Conservation (phyloP, 176 grass and related monocot species). For the Oryza rufipogon region DNA sequence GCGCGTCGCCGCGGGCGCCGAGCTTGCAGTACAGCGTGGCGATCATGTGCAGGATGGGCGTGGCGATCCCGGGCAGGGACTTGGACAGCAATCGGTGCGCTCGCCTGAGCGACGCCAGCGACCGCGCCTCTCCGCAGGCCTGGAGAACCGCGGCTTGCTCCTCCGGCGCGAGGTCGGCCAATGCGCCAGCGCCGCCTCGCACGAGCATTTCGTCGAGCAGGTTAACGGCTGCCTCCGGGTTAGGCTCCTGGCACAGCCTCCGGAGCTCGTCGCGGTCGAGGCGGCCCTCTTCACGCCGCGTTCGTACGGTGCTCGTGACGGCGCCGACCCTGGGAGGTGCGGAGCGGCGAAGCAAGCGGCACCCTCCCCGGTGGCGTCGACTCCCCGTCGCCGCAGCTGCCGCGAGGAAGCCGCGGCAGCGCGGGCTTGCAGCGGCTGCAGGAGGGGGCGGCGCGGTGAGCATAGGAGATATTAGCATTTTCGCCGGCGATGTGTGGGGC, state of each 20-base stretch:
- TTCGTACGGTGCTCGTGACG: not conserved
- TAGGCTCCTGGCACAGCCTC: slow-evolving; percentile 34
- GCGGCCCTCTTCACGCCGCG: accelerated
- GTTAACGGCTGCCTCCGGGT: slow-evolving; percentile 42
- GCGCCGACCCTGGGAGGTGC: not conserved
- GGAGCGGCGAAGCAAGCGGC: not conserved
- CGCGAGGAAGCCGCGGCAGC: not conserved
- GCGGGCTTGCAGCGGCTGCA: not conserved
- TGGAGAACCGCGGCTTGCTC: slow-evolving; percentile 49
- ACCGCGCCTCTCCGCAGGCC: slow-evolving; percentile 48
- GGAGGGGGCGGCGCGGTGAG: not conserved
- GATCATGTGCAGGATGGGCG: slow-evolving; percentile 41
- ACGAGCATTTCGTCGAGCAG: slow-evolving; percentile 57
- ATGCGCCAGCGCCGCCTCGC: not conserved
- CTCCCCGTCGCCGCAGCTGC: not conserved
- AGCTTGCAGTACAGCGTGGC: slow-evolving; percentile 73
- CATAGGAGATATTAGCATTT: slow-evolving; percentile 32
- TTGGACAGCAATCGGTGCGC: slow-evolving; percentile 50
- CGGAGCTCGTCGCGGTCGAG: slow-evolving; percentile 18
- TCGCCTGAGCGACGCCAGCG: slow-evolving; percentile 49
- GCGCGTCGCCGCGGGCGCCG: slow-evolving; percentile 52
- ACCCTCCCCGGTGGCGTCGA: not conserved
- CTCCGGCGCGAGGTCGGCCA: slow-evolving; percentile 15
- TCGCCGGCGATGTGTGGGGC: not conserved
- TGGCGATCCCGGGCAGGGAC: not conserved